Conservation (phyloP, 2,329 filamentous ascomycete species). For the Aureobasidium sp. region DNA sequence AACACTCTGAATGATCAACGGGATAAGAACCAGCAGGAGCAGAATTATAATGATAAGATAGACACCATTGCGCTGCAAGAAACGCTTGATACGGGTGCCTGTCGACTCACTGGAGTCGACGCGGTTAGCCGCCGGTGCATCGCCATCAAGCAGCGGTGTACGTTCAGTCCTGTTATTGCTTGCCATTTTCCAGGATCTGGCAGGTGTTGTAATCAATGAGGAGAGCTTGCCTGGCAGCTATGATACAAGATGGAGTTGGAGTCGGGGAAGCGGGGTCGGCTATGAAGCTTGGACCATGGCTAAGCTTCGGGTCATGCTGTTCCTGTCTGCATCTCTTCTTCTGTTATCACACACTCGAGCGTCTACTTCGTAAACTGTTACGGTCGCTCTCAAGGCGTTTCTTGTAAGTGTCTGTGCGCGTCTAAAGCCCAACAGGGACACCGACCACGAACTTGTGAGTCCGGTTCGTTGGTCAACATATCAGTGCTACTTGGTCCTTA, state of each 20-base stretch:
- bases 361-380: too few relatives aligned
- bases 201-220: not conserved
- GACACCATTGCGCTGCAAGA: not conserved
- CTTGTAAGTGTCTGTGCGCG: not conserved
- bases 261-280: slow-evolving; percentile 7
- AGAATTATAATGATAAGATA: not conserved
- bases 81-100: not conserved
- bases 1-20: not conserved
- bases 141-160: slow-evolving; percentile 4
- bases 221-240: not conserved
- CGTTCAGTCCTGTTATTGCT: slow-evolving; percentile 1
- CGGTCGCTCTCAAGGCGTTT: not conserved
- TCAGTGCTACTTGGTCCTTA: not conserved
- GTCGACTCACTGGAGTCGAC: not conserved
- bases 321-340: not conserved
- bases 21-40: not conserved
- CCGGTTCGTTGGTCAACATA: not conserved
- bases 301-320: not conserved
- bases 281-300: not conserved
- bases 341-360: too few relatives aligned
- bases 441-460: not conserved
- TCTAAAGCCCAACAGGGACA: not conserved
- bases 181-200: not conserved
- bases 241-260: not conserved
- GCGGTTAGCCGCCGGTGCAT: not conserved